Evolutionary conservation across 1,284 basidiomycete species (phyloP).

Genomic region (Boletus austroedulis): DNA sequence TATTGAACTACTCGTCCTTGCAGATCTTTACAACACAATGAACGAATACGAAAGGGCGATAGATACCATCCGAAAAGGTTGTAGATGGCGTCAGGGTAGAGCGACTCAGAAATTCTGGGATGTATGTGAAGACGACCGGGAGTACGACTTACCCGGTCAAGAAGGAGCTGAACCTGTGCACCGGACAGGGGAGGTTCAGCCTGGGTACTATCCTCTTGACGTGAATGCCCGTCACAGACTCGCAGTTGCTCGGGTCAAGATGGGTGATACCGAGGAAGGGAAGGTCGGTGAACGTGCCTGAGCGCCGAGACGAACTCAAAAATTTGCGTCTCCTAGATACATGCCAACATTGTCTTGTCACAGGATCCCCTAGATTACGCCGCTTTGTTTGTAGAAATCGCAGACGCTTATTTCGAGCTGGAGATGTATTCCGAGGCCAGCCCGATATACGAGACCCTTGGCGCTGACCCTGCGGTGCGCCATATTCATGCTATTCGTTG

Average conservation of each 20-base stretch:
- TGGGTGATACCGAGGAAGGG: slow-evolving; percentile 61
- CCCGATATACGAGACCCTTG: slow-evolving; percentile 22
- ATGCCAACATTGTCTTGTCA: slow-evolving; percentile 67
- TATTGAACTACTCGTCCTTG: slow-evolving; percentile 73
- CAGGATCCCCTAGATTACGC: slow-evolving; percentile 77
- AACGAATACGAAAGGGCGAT: slow-evolving; percentile 71
- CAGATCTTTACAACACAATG: slow-evolving; percentile 77
- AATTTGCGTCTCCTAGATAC: slow-evolving; percentile 39
- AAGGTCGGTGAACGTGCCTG: slow-evolving; percentile 4
- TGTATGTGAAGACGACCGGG: slow-evolving; percentile 79
- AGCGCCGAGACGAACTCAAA: neutral
- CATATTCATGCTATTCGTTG: neutral
- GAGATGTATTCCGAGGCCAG: slow-evolving; percentile 17
- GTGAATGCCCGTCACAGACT: slow-evolving; percentile 69
- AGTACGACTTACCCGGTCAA: slow-evolving; percentile 49
- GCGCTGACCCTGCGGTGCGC: slow-evolving; percentile 20
- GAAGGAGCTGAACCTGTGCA: slow-evolving; percentile 22
- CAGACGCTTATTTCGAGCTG: slow-evolving; percentile 67
- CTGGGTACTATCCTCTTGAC: slow-evolving; percentile 14
- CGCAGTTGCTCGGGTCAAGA: slow-evolving; percentile 79
- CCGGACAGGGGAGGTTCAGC: slow-evolving; percentile 15
- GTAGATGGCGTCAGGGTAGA: slow-evolving; percentile 87
- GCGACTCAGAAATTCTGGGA: slow-evolving; percentile 80
- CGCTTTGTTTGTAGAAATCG: slow-evolving; percentile 78
- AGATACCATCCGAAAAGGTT: slow-evolving; percentile 70